A percentile compares a stretch with the other conserved stretches of the same genome.
phyloP scores from a whole-genome alignment of 257 asterid species.

The Cynanchum wilfordii region DNA sequence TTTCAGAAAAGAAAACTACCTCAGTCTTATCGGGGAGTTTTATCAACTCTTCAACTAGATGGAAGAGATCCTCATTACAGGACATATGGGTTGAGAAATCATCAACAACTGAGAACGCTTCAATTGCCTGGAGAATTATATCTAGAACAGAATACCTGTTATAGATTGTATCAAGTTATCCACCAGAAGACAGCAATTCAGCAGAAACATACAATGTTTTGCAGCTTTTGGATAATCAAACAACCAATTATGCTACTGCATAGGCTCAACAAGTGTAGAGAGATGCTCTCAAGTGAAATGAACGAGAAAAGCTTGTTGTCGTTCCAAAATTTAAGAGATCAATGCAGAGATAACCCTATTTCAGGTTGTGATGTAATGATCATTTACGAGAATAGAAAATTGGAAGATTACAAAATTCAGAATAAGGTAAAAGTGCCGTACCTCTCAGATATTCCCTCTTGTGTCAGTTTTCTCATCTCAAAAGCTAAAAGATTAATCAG shows the following conservation, averaged over 20 bases:
- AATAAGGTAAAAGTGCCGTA: slow-evolving; percentile 17
- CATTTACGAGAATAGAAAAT: not conserved
- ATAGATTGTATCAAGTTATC: slow-evolving; percentile 13
- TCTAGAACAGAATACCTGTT: slow-evolving; percentile 68
- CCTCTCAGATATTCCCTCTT: slow-evolving; percentile 68
- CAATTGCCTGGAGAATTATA: slow-evolving; percentile 68
- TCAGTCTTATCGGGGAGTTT: slow-evolving; percentile 72
- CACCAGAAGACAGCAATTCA: slow-evolving; percentile 10
- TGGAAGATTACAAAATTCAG: not conserved
- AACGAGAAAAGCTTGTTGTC: not conserved
- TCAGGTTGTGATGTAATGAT: not conserved
- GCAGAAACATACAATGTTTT: not conserved
- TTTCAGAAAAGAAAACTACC: slow-evolving; percentile 38
- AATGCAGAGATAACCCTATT: not conserved
- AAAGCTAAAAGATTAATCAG: slow-evolving; percentile 64
- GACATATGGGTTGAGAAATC: slow-evolving; percentile 53
- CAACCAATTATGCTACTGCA: not conserved
- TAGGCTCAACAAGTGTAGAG: not conserved
- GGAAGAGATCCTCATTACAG: slow-evolving; percentile 47
- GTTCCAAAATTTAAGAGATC: not conserved
- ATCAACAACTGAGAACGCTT: slow-evolving; percentile 69
- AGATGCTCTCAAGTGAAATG: not conserved
- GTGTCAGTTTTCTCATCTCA: slow-evolving; percentile 64
- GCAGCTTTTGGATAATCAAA: not conserved
- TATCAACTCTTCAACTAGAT: slow-evolving; percentile 51